A percentile compares a stretch with the other conserved stretches of the same genome.
phyloP scores from a whole-genome alignment of 768 basidiomycete species.

The Tephrocybe sp. region DNA sequence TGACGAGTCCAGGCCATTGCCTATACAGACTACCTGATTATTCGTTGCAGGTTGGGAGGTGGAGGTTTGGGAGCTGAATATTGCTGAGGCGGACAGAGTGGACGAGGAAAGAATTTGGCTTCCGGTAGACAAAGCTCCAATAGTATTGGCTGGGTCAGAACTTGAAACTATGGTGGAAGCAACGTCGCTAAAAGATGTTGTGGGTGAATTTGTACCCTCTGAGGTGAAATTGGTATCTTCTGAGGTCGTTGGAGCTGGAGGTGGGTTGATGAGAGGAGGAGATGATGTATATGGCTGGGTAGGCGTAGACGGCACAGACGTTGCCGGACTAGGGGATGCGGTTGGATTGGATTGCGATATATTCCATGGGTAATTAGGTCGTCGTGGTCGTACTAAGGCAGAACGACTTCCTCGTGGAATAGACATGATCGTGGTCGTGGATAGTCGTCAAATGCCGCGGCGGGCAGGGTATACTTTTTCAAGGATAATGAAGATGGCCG shows the following conservation, averaged over 20 bases:
- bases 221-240: conserved; percentile 35
- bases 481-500: conserved; percentile 4
- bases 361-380: conserved; percentile 10
- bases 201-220: conserved; percentile 39
- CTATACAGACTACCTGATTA: conserved; percentile 53
- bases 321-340: conserved; percentile 7
- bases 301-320: conserved; percentile 4
- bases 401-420: conserved; percentile 2
- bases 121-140: conserved; percentile 19
- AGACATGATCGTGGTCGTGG: conserved; percentile 15
- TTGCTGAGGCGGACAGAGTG: conserved; percentile 20
- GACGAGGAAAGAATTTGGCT: conserved; percentile 15
- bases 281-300: conserved; percentile 9
- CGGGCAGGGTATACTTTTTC: conserved; percentile 19
- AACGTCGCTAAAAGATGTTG: conserved; percentile 39
- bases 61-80: conserved; percentile 26
- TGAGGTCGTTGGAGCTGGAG: background rate
- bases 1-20: conserved; percentile 62
- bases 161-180: conserved; percentile 21
- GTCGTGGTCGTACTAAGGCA: conserved; percentile 17
- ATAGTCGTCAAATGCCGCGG: conserved; percentile 17
- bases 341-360: background rate
- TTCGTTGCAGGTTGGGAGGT: conserved; percentile 20
- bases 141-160: conserved; percentile 13
- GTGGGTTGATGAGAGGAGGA: background rate